phyloP scores from a whole-genome alignment of 1,284 basidiomycete genomes.

The Porogramme epimiltina region DNA sequence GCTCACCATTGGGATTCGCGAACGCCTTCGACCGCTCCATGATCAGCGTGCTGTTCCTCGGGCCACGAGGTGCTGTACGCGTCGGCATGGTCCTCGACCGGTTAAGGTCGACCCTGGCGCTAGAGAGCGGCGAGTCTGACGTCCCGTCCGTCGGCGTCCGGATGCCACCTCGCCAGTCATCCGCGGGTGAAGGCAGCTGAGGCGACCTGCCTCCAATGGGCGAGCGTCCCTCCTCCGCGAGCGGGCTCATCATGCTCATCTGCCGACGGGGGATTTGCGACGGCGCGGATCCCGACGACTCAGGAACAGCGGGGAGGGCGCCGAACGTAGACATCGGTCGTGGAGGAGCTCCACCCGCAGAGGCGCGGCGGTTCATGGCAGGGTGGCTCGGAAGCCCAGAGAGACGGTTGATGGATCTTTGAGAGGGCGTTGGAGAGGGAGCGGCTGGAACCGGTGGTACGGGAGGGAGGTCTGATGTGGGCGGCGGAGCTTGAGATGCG shows the following conservation, averaged over 20 bases:
- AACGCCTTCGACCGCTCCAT: conserved; percentile 49
- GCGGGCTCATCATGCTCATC: conserved; percentile 8
- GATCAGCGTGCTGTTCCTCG: conserved; percentile 48
- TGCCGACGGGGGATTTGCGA: conserved; percentile 10
- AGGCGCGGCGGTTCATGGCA: conserved; percentile 19
- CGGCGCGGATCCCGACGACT: conserved; percentile 1
- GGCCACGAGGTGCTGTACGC: conserved; percentile 18
- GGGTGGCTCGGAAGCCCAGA: conserved; percentile 25
- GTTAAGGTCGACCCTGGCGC: conserved; percentile 12
- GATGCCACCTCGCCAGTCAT: conserved; percentile 14
- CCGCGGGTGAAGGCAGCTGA: conserved; percentile 16
- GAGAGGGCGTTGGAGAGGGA: not conserved
- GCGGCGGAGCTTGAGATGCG: not conserved
- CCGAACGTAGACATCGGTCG: conserved; percentile 18
- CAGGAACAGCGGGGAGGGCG: conserved; percentile 15
- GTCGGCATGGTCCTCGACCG: conserved; percentile 26
- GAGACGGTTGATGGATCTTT: conserved; percentile 11
- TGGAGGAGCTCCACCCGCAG: conserved; percentile 3
- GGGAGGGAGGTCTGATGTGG: conserved; percentile 4
- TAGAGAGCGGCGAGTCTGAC: conserved; percentile 15
- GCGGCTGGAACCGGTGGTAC: conserved; percentile 4
- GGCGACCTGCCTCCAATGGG: conserved; percentile 7
- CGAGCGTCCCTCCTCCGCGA: conserved; percentile 8
- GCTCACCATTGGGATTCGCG: conserved; percentile 24
- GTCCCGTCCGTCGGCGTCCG: conserved; percentile 16